Evolutionary conservation across 163 green algal species (phyloP), one percentile per base, ranked within the genome.

Genomic region (Smithsoniella earleae): DNA sequence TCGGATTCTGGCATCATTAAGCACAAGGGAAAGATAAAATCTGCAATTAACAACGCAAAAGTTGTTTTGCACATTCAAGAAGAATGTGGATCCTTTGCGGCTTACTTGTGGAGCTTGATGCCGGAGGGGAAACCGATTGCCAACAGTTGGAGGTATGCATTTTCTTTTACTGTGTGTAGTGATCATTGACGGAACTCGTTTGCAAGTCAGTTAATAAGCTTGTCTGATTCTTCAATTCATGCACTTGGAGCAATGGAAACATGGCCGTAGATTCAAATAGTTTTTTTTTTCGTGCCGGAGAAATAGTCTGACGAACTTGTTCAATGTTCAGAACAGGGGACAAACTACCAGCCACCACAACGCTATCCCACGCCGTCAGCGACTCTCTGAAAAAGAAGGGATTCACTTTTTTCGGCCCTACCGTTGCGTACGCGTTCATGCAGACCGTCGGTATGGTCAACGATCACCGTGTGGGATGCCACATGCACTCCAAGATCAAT

Each of bases 1-100:
- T n/a, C n/a, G n/a, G n/a, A 65, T 30, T 65, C 52, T 16, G 52
- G 52, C 8, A 65, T 65, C 8, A 65, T 65, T 22, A 13, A 22
- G 16, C 28, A 65, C 52, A n/a, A 22, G 0, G 16, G 20, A n/a
- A 65, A 65, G 22, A 65, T 65, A n/a, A 10, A 30, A 22, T 13
- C 20, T 13, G 20, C 52, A 30, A 20, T 65, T 8, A 13, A 30
- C 52, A 65, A 65, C 22, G 52, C 52, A n/a, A 13, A 65, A 22
- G 52, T 65, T 8, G 52, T 20, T 36, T 18, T 13, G 16, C 8
- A n/a, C 20, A 8, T 65, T 16, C 8, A 20, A 22, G 20, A 65
- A 0, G 10, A 20, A 1, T 22, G 31, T 22, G 52, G 52, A n/a
- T 65, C 52, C 10, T 20, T 65, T 0, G 52, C 52, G 18, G 52